A percentile compares a stretch with the other conserved stretches of the same genome.
phyloP scores from a whole-genome alignment of 1,284 basidiomycete genomes.

The Kwoniella shivajii region DNA sequence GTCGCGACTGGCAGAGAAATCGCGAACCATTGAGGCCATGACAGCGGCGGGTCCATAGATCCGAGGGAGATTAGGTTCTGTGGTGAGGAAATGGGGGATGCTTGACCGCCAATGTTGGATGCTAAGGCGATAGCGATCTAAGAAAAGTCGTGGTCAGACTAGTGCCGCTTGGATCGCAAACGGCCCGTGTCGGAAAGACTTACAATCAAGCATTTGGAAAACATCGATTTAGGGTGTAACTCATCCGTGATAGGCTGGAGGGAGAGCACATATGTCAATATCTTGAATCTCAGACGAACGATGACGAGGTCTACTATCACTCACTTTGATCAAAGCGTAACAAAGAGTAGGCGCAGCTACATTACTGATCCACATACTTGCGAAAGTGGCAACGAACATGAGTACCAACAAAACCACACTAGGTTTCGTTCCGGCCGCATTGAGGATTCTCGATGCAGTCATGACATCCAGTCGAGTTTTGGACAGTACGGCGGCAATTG shows the following conservation, averaged over 20 bases:
- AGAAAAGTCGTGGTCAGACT: neutral
- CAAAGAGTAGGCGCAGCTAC: slow-evolving; percentile 97
- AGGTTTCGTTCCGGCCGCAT: slow-evolving; percentile 84
- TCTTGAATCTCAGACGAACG: neutral
- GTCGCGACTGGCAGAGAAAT: slow-evolving; percentile 89
- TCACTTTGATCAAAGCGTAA: slow-evolving; percentile 91
- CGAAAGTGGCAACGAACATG: slow-evolving; percentile 96
- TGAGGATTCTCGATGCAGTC: slow-evolving; percentile 88
- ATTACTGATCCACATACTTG: slow-evolving; percentile 99
- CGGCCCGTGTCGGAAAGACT: slow-evolving; percentile 41
- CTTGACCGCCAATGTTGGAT: slow-evolving; percentile 97
- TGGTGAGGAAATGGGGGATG: slow-evolving; percentile 87
- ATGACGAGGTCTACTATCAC: slow-evolving; percentile 32
- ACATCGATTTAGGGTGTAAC: slow-evolving; percentile 81
- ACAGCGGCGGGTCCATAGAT: slow-evolving; percentile 82
- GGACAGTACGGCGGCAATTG: slow-evolving; percentile 92
- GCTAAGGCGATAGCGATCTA: slow-evolving; percentile 95
- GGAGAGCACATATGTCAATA: neutral
- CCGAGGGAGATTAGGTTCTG: slow-evolving; percentile 94
- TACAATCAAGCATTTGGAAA: slow-evolving; percentile 88
- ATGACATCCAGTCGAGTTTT: slow-evolving; percentile 98
- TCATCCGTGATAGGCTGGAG: slow-evolving; percentile 86
- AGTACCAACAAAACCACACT: slow-evolving; percentile 86
- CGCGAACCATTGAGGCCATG: slow-evolving; percentile 93
- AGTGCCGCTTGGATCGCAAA: neutral